Evolutionary conservation across 345 rosid genomes (phyloP).

Genomic region (Populus ilicifolia): DNA sequence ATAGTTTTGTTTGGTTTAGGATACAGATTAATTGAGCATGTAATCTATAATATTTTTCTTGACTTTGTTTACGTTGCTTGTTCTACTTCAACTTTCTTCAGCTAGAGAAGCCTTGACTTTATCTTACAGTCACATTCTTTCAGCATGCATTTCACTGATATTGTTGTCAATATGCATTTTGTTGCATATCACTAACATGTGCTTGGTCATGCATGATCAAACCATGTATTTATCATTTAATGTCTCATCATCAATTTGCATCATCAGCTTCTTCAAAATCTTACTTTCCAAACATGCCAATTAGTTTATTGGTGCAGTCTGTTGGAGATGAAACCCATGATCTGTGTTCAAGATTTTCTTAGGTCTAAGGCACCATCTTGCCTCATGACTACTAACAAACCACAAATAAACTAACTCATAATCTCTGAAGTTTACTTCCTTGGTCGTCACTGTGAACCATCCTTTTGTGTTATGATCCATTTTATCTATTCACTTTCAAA

Average conservation of each 20-base stretch:
- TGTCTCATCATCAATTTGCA: neutral
- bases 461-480: neutral
- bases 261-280: neutral
- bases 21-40: neutral
- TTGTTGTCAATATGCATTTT: neutral
- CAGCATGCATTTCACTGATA: neutral
- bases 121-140: neutral
- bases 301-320: neutral
- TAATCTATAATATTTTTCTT: neutral
- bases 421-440: neutral
- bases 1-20: neutral
- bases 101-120: neutral
- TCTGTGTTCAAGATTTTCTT: neutral
- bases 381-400: neutral
- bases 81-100: neutral
- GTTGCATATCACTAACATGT: neutral
- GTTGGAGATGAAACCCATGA: neutral
- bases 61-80: neutral
- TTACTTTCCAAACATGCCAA: neutral
- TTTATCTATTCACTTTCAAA: neutral
- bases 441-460: neutral
- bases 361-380: neutral
- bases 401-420: neutral
- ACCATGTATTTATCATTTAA: neutral
- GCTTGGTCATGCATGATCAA: no score